A percentile compares a stretch with the other conserved stretches of the same genome.
These are phyloP conservation scores for Paramecium tetraurelia DNA, from an alignment of 73 alveolate genomes.

Conservation along the genomic window DNA sequence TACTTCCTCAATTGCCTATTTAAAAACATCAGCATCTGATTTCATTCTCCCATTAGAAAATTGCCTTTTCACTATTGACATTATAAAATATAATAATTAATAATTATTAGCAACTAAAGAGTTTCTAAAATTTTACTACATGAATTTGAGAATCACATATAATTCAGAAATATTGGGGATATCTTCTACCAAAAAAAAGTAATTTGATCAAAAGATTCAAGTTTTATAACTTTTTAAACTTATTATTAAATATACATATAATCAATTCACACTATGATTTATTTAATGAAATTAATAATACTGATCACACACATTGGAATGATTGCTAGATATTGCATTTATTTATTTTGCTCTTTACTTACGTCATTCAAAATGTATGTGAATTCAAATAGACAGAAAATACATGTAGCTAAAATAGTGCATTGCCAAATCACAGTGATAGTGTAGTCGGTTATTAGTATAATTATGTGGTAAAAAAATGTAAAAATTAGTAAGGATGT, in stretches of 20 bases:
- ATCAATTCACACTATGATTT: background rate
- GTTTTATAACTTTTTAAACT: background rate
- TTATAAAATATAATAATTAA: slow-evolving; percentile 46
- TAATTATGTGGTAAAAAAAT: background rate
- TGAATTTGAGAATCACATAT: background rate
- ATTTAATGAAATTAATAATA: background rate
- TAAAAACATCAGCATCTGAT: background rate
- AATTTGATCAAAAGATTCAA: background rate
- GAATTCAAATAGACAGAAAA: background rate
- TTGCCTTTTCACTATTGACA: background rate
- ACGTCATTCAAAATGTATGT: background rate
- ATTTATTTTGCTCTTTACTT: background rate
- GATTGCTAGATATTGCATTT: background rate
- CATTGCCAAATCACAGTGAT: background rate
- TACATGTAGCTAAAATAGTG: background rate
- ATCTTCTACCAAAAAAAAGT: background rate
- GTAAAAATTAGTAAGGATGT: background rate
- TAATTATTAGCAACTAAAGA: background rate
- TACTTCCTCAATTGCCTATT: background rate
- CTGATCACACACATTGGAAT: background rate
- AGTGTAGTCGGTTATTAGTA: background rate
- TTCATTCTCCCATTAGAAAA: background rate
- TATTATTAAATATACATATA: background rate
- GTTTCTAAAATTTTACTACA: background rate
- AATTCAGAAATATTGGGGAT: background rate